These are phyloP conservation scores for Pseudocercospora ulei DNA, from an alignment of 2,329 filamentous ascomycete species.

Conservation along the genomic window DNA sequence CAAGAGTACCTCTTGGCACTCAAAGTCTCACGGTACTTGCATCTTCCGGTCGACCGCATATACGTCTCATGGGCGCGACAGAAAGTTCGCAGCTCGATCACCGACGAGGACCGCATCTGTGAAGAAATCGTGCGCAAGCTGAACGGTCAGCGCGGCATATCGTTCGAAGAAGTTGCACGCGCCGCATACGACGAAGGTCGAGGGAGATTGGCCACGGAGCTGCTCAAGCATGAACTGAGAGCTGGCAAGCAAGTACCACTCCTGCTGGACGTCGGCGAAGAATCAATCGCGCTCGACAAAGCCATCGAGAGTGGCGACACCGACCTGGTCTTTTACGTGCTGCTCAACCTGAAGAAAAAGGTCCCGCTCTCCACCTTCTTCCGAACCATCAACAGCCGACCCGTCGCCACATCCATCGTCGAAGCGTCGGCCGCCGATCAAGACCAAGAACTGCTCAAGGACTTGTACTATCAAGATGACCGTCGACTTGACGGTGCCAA, in stretches of 20 bases:
- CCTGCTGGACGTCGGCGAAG: conserved; percentile 88
- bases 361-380: conserved; percentile 86
- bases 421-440: conserved; percentile 73
- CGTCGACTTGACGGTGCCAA: conserved; percentile 77
- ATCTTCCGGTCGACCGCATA: conserved; percentile 75
- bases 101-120: conserved; percentile 82
- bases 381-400: conserved; percentile 74
- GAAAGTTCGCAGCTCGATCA: conserved; percentile 75
- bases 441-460: conserved; percentile 75
- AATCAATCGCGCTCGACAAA: conserved; percentile 89
- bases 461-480: conserved; percentile 96
- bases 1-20: conserved; percentile 86
- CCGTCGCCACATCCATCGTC: conserved; percentile 77
- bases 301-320: conserved; percentile 92
- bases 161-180: conserved; percentile 86
- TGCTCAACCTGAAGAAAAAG: conserved; percentile 81
- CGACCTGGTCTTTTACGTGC: conserved; percentile 80
- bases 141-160: conserved; percentile 80
- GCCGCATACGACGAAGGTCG: conserved; percentile 92
- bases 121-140: conserved; percentile 76
- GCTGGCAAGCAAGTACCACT: conserved; percentile 94
- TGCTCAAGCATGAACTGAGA: conserved; percentile 86
- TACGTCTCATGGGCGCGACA: conserved; percentile 96
- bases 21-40: conserved; percentile 76
- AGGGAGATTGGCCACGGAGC: conserved; percentile 73